A percentile compares a stretch with the other conserved stretches of the same genome.
phyloP scores from a whole-genome alignment of 2,329 filamentous ascomycete species.

The Hypomyces perniciosus region DNA sequence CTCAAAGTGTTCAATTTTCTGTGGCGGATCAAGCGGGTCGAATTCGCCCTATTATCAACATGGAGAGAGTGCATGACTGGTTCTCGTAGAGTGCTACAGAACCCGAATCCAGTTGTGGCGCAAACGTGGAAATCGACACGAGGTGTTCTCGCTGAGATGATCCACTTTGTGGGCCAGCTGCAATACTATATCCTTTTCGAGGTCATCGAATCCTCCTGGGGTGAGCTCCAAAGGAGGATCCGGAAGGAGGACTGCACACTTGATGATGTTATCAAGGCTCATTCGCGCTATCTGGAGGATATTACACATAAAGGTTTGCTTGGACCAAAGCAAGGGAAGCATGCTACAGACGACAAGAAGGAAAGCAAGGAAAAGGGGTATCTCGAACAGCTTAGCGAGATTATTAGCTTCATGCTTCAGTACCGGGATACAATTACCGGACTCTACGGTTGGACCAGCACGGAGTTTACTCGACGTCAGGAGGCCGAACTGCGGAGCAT shows the following conservation, averaged over 20 bases:
- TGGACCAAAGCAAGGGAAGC: slow-evolving; percentile 55
- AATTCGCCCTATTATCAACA: slow-evolving; percentile 83
- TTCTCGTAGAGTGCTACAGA: slow-evolving; percentile 80
- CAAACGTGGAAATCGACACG: slow-evolving; percentile 86
- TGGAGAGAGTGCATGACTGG: slow-evolving; percentile 97
- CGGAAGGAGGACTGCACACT: slow-evolving; percentile 82
- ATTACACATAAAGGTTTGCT: slow-evolving; percentile 96
- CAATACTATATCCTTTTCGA: slow-evolving; percentile 99
- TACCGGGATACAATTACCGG: slow-evolving; percentile 93
- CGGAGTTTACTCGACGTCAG: slow-evolving; percentile 88
- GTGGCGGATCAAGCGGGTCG: slow-evolving; percentile 96
- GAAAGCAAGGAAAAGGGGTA: slow-evolving; percentile 61
- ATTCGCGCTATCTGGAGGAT: slow-evolving; percentile 82
- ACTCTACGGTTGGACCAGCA: slow-evolving; percentile 89
- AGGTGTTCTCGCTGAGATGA: slow-evolving; percentile 91
- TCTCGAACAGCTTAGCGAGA: slow-evolving; percentile 83
- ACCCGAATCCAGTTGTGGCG: slow-evolving; percentile 60
- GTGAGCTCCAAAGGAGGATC: slow-evolving; percentile 76
- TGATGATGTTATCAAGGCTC: slow-evolving; percentile 89
- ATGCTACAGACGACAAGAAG: slow-evolving; percentile 47
- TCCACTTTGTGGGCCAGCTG: slow-evolving; percentile 93
- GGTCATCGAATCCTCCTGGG: slow-evolving; percentile 95
- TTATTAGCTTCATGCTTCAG: slow-evolving; percentile 86
- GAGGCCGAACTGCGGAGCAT: slow-evolving; percentile 73
- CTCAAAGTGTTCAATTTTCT: slow-evolving; percentile 99